phyloP scores from a whole-genome alignment of 495 filamentous ascomycete genomes.

The Astrothelium subdiscretum region DNA sequence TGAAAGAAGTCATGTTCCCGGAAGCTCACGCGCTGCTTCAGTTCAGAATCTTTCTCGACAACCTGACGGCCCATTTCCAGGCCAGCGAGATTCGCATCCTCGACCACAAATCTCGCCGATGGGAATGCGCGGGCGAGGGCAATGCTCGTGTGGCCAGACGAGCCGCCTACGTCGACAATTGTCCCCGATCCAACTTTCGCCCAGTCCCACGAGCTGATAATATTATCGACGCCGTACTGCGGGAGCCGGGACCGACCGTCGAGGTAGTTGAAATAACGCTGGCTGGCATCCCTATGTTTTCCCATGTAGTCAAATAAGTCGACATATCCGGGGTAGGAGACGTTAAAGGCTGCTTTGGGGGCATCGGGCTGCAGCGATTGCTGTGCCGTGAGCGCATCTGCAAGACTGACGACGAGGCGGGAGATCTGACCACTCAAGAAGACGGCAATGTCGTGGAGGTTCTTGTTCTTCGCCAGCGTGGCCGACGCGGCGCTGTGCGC shows the following conservation, averaged over 20 bases:
- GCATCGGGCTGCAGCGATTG: neutral
- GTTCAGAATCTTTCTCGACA: conserved; percentile 7
- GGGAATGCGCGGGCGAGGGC: conserved; percentile 27
- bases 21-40: conserved; percentile 20
- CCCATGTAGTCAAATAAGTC: neutral
- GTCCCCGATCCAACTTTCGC: conserved; percentile 6
- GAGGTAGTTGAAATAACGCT: neutral
- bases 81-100: conserved; percentile 25
- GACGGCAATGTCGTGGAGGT: conserved; percentile 8
- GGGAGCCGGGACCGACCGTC: neutral
- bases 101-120: conserved; percentile 27
- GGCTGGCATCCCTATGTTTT: neutral
- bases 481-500: conserved; percentile 28
- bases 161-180: conserved; percentile 32
- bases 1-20: conserved; percentile 30
- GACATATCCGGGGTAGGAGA: neutral
- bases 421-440: conserved; percentile 3
- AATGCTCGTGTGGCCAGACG: conserved; percentile 29
- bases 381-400: neutral
- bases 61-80: conserved; percentile 14
- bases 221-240: neutral
- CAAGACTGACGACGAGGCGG: neutral
- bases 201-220: conserved; percentile 5
- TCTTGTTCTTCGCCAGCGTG: conserved; percentile 9
- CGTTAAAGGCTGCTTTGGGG: neutral